Base-by-base conservation (phyloP, 768 basidiomycete genomes). In the Cyclocybe cylindracea region DNA sequence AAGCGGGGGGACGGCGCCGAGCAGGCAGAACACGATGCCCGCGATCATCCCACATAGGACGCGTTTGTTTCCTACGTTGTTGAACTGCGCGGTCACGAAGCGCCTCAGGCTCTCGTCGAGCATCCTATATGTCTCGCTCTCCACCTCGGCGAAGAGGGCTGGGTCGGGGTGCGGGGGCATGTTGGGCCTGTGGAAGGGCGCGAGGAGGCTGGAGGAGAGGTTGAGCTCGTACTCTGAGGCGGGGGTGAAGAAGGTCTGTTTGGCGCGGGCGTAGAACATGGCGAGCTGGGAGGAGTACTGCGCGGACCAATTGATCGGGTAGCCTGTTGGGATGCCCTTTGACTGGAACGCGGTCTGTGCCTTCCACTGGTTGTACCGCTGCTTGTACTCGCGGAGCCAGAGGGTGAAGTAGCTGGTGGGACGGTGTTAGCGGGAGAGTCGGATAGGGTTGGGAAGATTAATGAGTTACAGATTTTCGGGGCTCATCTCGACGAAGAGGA, bases 201-300 rank as follows among this genome's bases (percentile, higher is more conserved):
- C 78, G 33, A 90, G 80, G 31, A 86, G 67, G 45, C 81, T 79
- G 7, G 85, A 85, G 9, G 86, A 78, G 19, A 91, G 78, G 54
- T 86, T 79, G 59, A 91, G 83, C 55, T 89, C 87, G 60, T 87
- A 91, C 39, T 78, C 74, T 41, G 84, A 82, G 50, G 80, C 80
- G 14, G 87, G 87, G 2, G 84, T 86, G 55, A 91, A 81, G 64
- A 92, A 92, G 0, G 89, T 91, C 62, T 88, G 82, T 58, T 89
- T 90, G 8, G 89, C 89, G 35, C 89, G 84, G 3, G 80, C 72
- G 62, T 88, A 92, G 69, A 90, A 91, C 73, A 87, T 78, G 53
- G 86, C 81, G 44, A 91, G 73, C 37, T 77, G 72, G 4, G 83
- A 68, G 0, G 81, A 80, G 44, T 76, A 73, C 29, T 76, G 78